These are phyloP conservation scores for Choiromyces venosus DNA, from an alignment of 495 filamentous ascomycete species.

Conservation along the genomic window DNA sequence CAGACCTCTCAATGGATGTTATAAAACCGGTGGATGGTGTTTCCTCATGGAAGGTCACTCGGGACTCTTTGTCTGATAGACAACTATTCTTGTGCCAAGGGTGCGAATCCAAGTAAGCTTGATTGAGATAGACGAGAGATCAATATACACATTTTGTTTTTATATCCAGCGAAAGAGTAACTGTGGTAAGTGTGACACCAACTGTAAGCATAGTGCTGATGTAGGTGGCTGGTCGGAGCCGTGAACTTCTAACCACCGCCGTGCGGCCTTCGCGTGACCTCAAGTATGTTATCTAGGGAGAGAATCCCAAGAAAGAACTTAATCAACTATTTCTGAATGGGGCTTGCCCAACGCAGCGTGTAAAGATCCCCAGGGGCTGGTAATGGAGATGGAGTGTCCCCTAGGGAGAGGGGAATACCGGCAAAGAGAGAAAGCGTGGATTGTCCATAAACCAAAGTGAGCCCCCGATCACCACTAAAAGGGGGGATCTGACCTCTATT, in stretches of 20 bases:
- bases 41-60: not conserved
- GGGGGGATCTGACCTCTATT: too few relatives aligned
- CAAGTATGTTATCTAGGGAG: not conserved
- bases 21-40: not conserved
- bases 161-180: not conserved
- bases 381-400: not conserved
- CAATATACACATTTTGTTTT: not conserved
- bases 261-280: not conserved
- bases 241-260: not conserved
- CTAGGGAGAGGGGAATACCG: too few relatives aligned
- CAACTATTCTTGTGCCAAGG: not conserved
- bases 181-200: not conserved
- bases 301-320: too few relatives aligned
- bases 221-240: not conserved
- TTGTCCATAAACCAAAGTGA: too few relatives aligned
- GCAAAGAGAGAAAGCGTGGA: too few relatives aligned
- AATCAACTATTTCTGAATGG: not conserved
- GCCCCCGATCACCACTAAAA: too few relatives aligned
- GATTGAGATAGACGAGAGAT: not conserved
- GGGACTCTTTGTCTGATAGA: not conserved
- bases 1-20: not conserved
- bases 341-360: not conserved
- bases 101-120: not conserved
- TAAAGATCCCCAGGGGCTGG: not conserved
- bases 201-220: not conserved